Conservation (phyloP, 371 early-diverging fungal species). For the Catenaria anguillulae region DNA sequence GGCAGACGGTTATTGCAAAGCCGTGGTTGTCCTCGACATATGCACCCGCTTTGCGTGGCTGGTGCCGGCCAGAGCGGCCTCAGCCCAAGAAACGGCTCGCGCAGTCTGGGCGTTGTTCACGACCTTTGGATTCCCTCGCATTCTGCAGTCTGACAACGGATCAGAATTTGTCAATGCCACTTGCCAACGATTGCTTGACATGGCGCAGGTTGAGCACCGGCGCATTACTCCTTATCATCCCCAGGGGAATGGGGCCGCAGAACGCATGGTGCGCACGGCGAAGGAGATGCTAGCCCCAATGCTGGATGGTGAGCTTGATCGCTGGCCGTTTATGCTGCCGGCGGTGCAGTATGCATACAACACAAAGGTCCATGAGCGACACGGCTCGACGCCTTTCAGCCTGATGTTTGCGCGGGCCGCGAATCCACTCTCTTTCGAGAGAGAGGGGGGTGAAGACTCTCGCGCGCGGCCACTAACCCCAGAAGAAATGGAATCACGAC, state of each 20-base stretch:
- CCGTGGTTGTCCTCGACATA: neutral
- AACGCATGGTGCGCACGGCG: neutral
- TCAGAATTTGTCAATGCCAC: neutral
- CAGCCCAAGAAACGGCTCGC: neutral
- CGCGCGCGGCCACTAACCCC: too few species aligned
- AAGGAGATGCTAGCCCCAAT: neutral
- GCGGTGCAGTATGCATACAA: neutral
- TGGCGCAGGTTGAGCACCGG: neutral
- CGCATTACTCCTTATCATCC: neutral
- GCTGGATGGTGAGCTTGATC: neutral
- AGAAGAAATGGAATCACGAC: too few species aligned
- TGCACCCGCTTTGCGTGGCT: neutral
- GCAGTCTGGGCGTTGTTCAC: too few species aligned
- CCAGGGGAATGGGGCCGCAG: neutral
- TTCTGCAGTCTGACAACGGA: neutral
- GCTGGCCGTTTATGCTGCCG: neutral
- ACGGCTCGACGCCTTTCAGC: constrained; percentile 10
- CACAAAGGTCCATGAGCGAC: neutral
- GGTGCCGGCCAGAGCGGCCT: neutral
- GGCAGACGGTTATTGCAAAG: neutral
- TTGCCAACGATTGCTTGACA: too few species aligned
- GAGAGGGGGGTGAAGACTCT: too few species aligned
- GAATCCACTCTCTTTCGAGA: too few species aligned
- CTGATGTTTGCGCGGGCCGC: constrained; percentile 7
- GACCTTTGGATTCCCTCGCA: too few species aligned